Conservation (phyloP, 345 rosid species). For the Rhodamnia rubescens region DNA sequence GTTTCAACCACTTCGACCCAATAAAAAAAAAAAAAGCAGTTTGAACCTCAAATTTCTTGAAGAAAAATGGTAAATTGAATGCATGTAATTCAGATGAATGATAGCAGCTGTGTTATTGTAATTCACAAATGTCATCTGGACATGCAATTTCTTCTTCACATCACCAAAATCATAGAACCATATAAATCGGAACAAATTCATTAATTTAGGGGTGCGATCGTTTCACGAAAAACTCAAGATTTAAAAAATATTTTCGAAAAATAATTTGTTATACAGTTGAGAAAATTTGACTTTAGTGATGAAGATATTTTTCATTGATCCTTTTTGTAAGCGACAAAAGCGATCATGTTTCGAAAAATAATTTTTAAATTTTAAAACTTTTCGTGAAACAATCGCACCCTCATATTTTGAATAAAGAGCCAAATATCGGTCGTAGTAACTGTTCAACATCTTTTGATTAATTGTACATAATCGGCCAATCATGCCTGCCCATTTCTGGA, state of each 20-base stretch:
- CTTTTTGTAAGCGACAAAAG: too few species aligned
- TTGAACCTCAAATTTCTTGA: neutral
- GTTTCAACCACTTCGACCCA: neutral
- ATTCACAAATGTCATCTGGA: neutral
- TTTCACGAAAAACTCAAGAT: neutral
- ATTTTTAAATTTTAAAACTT: too few species aligned
- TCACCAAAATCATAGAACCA: neutral
- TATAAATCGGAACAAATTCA: neutral
- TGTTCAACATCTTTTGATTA: neutral
- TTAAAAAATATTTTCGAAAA: neutral
- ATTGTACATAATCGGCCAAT: neutral
- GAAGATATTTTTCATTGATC: too few species aligned
- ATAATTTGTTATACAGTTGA: neutral
- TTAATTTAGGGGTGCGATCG: neutral
- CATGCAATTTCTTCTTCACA: neutral
- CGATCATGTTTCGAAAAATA: too few species aligned
- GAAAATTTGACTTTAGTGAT: too few species aligned
- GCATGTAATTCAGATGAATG: neutral
- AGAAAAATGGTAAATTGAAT: neutral
- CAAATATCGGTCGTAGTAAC: neutral
- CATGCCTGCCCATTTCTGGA: neutral
- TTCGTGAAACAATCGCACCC: too few species aligned
- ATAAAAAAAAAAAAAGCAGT: neutral
- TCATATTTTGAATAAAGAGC: neutral
- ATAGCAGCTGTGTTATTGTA: neutral